Base-by-base conservation (phyloP, 441 rosid species). In the Euphorbia schlechtendalii region DNA sequence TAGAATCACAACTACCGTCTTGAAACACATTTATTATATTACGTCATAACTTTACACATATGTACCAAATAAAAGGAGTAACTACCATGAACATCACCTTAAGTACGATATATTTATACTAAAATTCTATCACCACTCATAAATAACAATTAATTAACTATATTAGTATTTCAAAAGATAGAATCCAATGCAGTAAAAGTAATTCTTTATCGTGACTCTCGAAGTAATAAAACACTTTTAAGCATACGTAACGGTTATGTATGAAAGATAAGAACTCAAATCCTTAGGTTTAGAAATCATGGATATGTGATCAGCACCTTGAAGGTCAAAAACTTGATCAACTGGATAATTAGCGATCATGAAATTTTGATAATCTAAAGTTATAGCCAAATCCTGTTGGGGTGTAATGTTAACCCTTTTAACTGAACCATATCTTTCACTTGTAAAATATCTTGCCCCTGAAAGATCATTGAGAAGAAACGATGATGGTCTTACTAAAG, bases 401-500 rank as follows among this genome's bases (percentile, higher is more conserved):
- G 82, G 78, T 17, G 72, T 25, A 8, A 80, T 59, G 64, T n/a
- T 77, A 14, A 73, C 81, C 71, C 76, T 63, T 8, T 46, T 53
- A 22, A 78, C 73, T 2, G 77, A 72, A 20, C 89, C 86, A 59
- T 76, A 85, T 2, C 75, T 66, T 45, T 80, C 78, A 52, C 28
- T 56, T 0, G 82, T 63, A 41, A 76, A 77, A 36, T 76, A 43
- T 9, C 34, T 66, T 20, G 59, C 63, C 59, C 51, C 40, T 32
- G 45, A 63, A 70, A 83, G 22, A 49, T 78, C 86, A 15, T 77
- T 28, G 0, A 54, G 1, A 59, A 75, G 81, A 24, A 83, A 58
- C 56, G 82, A 74, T 56, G 81, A 68, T 4, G 90, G 82, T 69
- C 82, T 83, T 55, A 66, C 14, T 73, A 83, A 65, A 22, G 65